phyloP scores from a whole-genome alignment of 2,329 filamentous ascomycete species.

The Xylariaceae sp. region DNA sequence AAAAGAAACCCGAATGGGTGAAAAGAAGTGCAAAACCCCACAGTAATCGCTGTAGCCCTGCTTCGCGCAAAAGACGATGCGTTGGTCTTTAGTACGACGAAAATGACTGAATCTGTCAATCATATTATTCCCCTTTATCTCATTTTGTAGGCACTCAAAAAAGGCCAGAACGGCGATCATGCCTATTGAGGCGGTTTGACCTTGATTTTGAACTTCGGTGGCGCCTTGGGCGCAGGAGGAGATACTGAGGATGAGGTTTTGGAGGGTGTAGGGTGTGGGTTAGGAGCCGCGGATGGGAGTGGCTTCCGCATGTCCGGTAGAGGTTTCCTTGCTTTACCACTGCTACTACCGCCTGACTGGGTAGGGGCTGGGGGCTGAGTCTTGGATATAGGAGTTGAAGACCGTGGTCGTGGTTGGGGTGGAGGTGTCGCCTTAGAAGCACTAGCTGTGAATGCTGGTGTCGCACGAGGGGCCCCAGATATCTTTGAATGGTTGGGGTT shows the following conservation, averaged over 20 bases:
- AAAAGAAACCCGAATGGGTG: not conserved
- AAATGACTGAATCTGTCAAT: not conserved
- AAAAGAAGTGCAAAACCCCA: not conserved
- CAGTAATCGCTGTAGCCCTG: not conserved
- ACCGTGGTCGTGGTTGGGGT: constrained; percentile 24
- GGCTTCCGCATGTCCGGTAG: constrained; percentile 41
- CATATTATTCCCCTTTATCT: not conserved
- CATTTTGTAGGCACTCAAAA: not conserved
- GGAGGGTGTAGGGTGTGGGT: constrained; percentile 25
- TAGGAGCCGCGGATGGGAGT: constrained; percentile 34
- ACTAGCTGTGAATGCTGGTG: not conserved
- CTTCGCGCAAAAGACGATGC: not conserved
- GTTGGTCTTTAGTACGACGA: constrained; percentile 13
- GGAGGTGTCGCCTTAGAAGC: constrained; percentile 22
- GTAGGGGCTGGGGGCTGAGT: constrained; percentile 12
- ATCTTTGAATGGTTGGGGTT: not conserved
- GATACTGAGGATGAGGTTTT: constrained; percentile 27
- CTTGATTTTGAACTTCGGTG: constrained; percentile 41
- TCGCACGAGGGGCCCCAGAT: constrained; percentile 9
- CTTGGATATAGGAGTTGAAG: constrained; percentile 29
- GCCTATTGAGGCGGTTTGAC: constrained; percentile 33
- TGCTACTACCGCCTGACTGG: constrained; percentile 24
- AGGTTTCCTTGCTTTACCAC: constrained; percentile 39
- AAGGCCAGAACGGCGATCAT: not conserved
- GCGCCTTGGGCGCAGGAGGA: constrained; percentile 26